phyloP scores from a whole-genome alignment of 371 early-diverging fungal genomes.

The Apophysomyces trapeziformis region DNA sequence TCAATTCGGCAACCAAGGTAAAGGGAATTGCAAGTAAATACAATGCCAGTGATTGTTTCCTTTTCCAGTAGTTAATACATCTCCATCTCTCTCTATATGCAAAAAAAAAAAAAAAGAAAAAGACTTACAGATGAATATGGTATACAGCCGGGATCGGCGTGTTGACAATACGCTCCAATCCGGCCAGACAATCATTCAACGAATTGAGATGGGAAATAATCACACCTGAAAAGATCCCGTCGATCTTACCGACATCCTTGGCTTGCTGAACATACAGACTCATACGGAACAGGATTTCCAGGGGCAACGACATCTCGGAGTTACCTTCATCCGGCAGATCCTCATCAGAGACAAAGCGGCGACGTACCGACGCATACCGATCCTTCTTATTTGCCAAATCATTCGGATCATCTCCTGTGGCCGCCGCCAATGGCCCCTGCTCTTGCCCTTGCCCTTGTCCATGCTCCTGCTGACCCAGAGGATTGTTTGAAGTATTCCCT shows the following conservation, averaged over 20 bases:
- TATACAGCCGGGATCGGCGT: slow-evolving; percentile 85
- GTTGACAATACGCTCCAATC: slow-evolving; percentile 76
- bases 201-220: slow-evolving; percentile 55
- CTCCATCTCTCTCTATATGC: no score
- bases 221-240: slow-evolving; percentile 50
- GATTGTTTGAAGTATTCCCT: neutral
- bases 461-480: neutral
- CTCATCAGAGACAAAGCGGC: slow-evolving; percentile 37
- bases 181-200: slow-evolving; percentile 69
- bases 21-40: slow-evolving; percentile 75
- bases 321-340: slow-evolving; percentile 45
- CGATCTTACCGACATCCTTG: slow-evolving; percentile 48
- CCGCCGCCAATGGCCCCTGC: slow-evolving; percentile 12
- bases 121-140: slow-evolving; percentile 67
- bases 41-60: slow-evolving; percentile 70
- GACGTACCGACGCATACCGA: slow-evolving; percentile 6
- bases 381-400: slow-evolving; percentile 17
- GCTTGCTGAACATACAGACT: slow-evolving; percentile 58
- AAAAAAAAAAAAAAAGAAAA: no score
- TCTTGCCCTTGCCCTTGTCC: neutral
- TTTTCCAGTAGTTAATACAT: slow-evolving; percentile 2
- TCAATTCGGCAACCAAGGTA: slow-evolving; percentile 59
- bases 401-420: slow-evolving; percentile 20
- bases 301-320: slow-evolving; percentile 60
- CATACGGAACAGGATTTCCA: slow-evolving; percentile 63